Conservation (phyloP, 2,329 filamentous ascomycete genomes). For the Microsporum ferrugineum region DNA sequence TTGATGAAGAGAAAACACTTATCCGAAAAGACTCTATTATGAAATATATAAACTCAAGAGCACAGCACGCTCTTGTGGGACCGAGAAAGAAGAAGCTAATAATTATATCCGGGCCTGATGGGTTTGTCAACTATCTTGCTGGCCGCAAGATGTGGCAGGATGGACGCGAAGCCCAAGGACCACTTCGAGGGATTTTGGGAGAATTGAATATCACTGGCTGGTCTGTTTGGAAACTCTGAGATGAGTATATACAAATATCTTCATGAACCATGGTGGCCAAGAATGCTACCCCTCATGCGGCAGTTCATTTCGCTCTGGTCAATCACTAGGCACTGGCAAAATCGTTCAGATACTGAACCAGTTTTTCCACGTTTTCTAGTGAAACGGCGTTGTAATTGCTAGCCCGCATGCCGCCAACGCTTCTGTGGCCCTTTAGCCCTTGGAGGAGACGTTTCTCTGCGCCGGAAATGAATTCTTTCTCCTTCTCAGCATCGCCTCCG, state of each 20-base stretch:
- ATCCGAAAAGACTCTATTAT: constrained; percentile 47
- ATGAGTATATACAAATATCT: background rate
- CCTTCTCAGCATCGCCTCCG: constrained; percentile 54
- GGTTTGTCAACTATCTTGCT: constrained; percentile 71
- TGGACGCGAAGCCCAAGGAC: constrained; percentile 63
- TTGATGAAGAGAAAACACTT: constrained; percentile 65
- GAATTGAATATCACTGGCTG: constrained; percentile 48
- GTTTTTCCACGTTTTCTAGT: constrained; percentile 33
- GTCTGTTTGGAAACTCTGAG: constrained; percentile 48
- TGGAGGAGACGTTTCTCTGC: constrained; percentile 57
- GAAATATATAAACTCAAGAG: constrained; percentile 18
- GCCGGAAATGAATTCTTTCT: constrained; percentile 69
- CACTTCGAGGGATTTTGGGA: constrained; percentile 56
- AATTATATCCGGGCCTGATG: constrained; percentile 82
- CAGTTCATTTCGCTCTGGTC: background rate
- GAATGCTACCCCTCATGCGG: background rate
- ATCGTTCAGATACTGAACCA: constrained; percentile 39
- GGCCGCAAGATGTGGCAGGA: constrained; percentile 66
- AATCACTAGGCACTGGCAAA: constrained; percentile 34
- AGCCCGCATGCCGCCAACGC: constrained; percentile 72
- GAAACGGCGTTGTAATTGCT: constrained; percentile 84
- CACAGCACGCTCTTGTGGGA: constrained; percentile 13
- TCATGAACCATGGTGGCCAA: background rate
- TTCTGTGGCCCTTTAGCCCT: constrained; percentile 80
- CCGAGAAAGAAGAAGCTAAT: constrained; percentile 42